Evolutionary conservation across 1,284 basidiomycete species (phyloP).

Genomic region (Heimioporus retisporus): DNA sequence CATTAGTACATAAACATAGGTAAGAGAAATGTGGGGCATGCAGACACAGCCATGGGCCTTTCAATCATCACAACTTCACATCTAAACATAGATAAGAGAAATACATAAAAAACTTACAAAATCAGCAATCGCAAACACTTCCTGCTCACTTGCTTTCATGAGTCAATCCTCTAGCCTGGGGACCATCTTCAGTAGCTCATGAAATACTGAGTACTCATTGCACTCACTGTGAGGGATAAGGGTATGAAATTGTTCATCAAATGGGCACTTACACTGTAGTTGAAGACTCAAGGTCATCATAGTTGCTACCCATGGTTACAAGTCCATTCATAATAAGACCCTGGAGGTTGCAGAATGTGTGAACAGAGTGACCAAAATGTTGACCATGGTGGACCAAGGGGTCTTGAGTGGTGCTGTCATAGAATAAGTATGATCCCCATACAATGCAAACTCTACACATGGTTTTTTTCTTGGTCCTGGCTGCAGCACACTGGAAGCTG

Average conservation of each 20-base stretch:
- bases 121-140: conserved; percentile 1
- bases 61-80: too few species aligned
- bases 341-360: conserved; percentile 22
- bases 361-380: conserved; percentile 19
- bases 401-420: conserved; percentile 9
- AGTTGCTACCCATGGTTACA: conserved; percentile 2
- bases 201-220: conserved; percentile 8
- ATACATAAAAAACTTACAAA: not conserved
- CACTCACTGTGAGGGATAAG: not conserved
- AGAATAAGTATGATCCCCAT: too few species aligned
- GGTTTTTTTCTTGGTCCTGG: not conserved
- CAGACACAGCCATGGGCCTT: too few species aligned
- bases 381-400: conserved; percentile 20
- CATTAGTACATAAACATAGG: not conserved
- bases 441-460: too few species aligned
- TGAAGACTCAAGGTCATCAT: not conserved
- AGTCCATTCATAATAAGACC: conserved; percentile 18
- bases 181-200: conserved; percentile 7
- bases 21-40: too few species aligned
- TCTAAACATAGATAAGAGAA: too few species aligned
- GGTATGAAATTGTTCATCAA: too few species aligned
- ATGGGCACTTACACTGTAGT: not conserved
- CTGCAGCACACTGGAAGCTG: not conserved
- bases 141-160: conserved; percentile 11
- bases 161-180: conserved; percentile 10